phyloP scores from a whole-genome alignment of 2,329 filamentous ascomycete genomes.

The Fusarium sp. region DNA sequence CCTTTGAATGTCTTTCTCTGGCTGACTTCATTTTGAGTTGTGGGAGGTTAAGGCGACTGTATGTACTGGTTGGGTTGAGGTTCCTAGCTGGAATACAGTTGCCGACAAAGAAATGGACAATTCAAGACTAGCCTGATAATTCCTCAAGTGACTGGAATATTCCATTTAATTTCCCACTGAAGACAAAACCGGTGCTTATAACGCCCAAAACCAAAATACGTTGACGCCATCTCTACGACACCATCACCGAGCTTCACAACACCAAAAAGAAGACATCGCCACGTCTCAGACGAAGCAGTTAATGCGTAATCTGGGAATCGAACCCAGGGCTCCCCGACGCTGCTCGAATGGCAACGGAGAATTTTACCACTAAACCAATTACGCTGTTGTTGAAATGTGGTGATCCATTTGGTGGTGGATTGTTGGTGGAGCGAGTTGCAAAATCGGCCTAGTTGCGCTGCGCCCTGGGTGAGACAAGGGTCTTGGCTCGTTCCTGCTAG shows the following conservation, averaged over 20 bases:
- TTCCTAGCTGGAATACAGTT: neutral
- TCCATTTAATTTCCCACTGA: neutral
- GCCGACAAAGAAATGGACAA: neutral
- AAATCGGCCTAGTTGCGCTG: neutral
- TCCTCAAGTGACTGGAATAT: neutral
- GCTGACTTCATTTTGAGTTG: neutral
- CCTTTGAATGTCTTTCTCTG: neutral
- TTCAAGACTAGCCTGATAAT: neutral
- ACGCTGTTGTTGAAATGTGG: neutral
- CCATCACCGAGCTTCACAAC: neutral
- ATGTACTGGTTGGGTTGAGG: neutral
- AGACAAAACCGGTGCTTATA: neutral
- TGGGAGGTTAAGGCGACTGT: neutral
- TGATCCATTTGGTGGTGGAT: neutral
- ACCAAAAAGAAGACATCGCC: neutral
- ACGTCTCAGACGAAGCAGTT: neutral
- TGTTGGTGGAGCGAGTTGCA: neutral
- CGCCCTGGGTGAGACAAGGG: neutral
- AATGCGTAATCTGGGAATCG: neutral
- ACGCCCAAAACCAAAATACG: neutral
- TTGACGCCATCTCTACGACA: neutral
- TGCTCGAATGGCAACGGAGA: neutral
- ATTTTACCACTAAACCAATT: constrained; percentile 1
- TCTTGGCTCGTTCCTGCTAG: neutral
- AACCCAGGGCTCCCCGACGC: neutral